Base-by-base conservation (phyloP, 2,329 filamentous ascomycete genomes). In the Beauveria asiatica region DNA sequence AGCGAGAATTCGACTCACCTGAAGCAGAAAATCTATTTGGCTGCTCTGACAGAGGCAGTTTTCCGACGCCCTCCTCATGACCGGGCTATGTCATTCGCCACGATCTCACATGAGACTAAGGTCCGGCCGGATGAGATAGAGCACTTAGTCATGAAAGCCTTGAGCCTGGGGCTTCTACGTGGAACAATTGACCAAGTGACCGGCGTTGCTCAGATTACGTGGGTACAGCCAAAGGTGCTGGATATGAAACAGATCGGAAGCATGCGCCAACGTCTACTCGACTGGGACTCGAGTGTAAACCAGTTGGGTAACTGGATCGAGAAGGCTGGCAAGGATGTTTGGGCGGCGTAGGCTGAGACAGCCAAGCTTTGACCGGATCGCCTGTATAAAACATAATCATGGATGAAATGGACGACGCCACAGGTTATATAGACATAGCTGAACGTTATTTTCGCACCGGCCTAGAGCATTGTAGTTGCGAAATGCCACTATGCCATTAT, bases 141-240 rank as follows among this genome's bases (percentile, higher is more conserved):
- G 80, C 93, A 97, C 73, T 78, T 99, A 65, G 89, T 99, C 69
- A 99, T 99, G 94, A 97, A 97, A 81, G 94, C 94, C n/a, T 77
- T 99, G 68, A 97, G 92, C 70, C 76, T 99, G 67, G 94, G 94
- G 1, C 79, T 99, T 67, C 78, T 99, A 66, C 84, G 88, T 66
- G 94, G 94, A 50, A 94, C 89, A 60, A 97, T 99, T 68, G 94
- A 99, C 73, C 93, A 99, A 77, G 94, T 99, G 37, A 91, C 91
- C 52, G 88, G 92, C 75, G 86, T 97, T 66, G 94, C 94, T 48
- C 86, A 92, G 72, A 97, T 99, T 75, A 93, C 93, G 69, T 99
- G 94, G 94, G 94, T 99, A 62, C 94, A 99, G 78, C 94, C 94
- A 23, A 97, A 97, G 83, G 92, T 99, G 37, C 78, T 99, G 66